Evolutionary conservation across 2,329 filamentous ascomycete genomes (phyloP).

Genomic region (Botrytis fabae): DNA sequence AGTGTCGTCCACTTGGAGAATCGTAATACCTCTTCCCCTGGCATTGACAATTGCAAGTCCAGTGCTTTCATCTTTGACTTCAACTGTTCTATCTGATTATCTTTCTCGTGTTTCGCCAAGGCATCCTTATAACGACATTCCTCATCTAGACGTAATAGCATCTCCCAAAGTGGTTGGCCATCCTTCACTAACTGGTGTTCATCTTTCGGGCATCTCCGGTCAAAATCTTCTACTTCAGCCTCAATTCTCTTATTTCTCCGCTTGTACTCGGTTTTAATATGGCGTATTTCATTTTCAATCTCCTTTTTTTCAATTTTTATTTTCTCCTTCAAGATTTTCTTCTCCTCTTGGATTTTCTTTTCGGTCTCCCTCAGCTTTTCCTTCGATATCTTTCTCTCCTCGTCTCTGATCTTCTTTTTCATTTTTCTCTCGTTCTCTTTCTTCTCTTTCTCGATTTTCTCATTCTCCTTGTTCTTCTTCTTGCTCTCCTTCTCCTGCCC

Average conservation of each 20-base stretch:
- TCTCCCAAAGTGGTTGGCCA: background rate
- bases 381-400: background rate
- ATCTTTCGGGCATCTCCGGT: no score
- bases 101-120: background rate
- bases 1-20: background rate
- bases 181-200: background rate
- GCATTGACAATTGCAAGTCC: background rate
- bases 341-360: background rate
- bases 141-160: accelerated
- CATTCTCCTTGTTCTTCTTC: background rate
- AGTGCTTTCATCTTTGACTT: background rate
- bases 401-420: background rate
- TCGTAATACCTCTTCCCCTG: background rate
- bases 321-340: background rate
- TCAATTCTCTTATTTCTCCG: no score
- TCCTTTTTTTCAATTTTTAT: background rate
- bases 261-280: background rate
- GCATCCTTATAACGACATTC: background rate
- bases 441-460: background rate
- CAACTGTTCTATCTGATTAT: background rate
- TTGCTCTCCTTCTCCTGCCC: background rate
- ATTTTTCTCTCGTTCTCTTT: background rate
- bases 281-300: background rate
- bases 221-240: no score
- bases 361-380: background rate